phyloP scores from a whole-genome alignment of 2,329 filamentous ascomycete species.

The Botryosphaeria agaves region DNA sequence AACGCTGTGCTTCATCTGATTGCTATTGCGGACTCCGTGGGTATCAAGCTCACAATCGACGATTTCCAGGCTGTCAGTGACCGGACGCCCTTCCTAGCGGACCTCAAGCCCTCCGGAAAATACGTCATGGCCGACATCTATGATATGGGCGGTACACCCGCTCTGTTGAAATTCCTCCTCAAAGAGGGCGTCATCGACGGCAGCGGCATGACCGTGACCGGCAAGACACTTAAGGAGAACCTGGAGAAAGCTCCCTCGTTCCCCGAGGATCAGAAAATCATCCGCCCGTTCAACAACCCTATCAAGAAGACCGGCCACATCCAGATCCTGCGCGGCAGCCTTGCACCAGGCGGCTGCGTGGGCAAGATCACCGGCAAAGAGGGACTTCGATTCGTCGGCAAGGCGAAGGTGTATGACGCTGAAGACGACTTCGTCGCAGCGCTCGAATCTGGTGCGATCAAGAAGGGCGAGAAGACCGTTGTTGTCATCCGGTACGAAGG shows the following conservation, averaged over 20 bases:
- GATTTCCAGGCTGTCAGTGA: conserved; percentile 34
- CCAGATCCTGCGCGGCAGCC: conserved; percentile 51
- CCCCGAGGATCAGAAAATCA: conserved; percentile 52
- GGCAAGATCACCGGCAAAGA: conserved; percentile 68
- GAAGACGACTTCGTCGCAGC: conserved; percentile 53
- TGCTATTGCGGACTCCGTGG: conserved; percentile 32
- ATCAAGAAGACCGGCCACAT: conserved; percentile 58
- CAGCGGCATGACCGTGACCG: conserved; percentile 30
- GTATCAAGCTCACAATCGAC: conserved; percentile 31
- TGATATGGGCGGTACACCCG: conserved; percentile 31
- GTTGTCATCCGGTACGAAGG: conserved; percentile 62
- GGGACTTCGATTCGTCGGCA: conserved; percentile 48
- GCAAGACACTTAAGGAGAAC: conserved; percentile 31
- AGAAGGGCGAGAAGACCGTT: conserved; percentile 60
- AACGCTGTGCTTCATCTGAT: conserved; percentile 34
- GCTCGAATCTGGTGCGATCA: conserved; percentile 49
- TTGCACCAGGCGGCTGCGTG: conserved; percentile 53
- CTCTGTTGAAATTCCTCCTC: conserved; percentile 31
- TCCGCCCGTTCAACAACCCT: conserved; percentile 48
- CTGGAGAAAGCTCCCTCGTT: conserved; percentile 41
- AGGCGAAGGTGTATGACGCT: conserved; percentile 51
- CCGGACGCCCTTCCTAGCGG: conserved; percentile 31
- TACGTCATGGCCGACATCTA: conserved; percentile 43
- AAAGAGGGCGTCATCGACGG: conserved; percentile 31
- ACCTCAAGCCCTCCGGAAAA: conserved; percentile 34